Conservation (phyloP, 2,329 filamentous ascomycete species). For the Cucurbitaria berberidis region DNA sequence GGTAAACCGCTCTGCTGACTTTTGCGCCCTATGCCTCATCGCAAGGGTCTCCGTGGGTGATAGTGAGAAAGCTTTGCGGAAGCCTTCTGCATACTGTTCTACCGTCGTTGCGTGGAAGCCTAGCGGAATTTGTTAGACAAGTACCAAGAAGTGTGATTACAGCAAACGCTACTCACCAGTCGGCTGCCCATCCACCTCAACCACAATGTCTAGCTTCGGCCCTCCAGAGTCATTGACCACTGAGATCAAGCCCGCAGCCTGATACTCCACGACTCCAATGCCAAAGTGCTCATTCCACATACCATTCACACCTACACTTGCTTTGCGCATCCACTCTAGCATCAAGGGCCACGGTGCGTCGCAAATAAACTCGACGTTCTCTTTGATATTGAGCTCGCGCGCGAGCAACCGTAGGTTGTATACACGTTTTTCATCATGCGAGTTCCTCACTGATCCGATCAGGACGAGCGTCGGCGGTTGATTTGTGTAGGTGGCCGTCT, state of each 20-base stretch:
- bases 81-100: conserved; percentile 80
- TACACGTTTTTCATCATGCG: conserved; percentile 76
- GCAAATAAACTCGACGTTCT: conserved; percentile 83
- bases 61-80: conserved; percentile 75
- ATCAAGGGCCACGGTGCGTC: conserved; percentile 91
- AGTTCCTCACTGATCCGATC: conserved; percentile 90
- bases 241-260: conserved; percentile 89
- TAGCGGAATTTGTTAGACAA: conserved; percentile 36
- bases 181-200: conserved; percentile 75
- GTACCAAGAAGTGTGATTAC: background rate
- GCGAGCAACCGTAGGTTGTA: conserved; percentile 86
- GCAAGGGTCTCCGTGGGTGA: conserved; percentile 68
- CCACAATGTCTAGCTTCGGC: conserved; percentile 91
- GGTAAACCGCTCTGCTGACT: conserved; percentile 82
- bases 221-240: conserved; percentile 95
- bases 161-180: conserved; percentile 63
- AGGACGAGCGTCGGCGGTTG: conserved; percentile 73
- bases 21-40: conserved; percentile 76
- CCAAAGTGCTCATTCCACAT: conserved; percentile 99
- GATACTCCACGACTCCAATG: conserved; percentile 97
- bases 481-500: conserved; percentile 53
- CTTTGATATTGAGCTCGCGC: conserved; percentile 80
- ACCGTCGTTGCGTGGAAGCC: conserved; percentile 86
- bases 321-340: conserved; percentile 75
- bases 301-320: conserved; percentile 88